These are phyloP conservation scores for Sarcodon sp. DNA, from an alignment of 768 basidiomycete species.

Conservation along the genomic window DNA sequence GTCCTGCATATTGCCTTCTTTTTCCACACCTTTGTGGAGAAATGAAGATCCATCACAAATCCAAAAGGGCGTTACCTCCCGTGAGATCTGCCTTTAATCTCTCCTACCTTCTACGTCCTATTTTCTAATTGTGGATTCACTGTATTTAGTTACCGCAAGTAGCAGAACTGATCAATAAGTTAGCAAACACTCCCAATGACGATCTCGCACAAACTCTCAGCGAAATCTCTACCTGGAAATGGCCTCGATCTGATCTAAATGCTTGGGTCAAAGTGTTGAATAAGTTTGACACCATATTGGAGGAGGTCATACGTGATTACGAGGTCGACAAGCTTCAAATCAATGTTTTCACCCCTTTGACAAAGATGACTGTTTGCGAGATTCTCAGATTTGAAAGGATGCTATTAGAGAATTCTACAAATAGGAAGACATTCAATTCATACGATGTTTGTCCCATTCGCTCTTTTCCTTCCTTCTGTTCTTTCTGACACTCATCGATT, in stretches of 20 bases:
- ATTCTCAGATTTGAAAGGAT: slow-evolving; percentile 84
- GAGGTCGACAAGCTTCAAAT: slow-evolving; percentile 77
- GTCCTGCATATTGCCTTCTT: not conserved
- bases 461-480: slow-evolving; percentile 2
- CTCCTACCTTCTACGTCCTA: slow-evolving; percentile 5
- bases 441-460: slow-evolving; percentile 72
- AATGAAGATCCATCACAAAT: slow-evolving; percentile 85
- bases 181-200: slow-evolving; percentile 54
- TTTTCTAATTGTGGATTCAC: slow-evolving; percentile 6
- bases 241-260: slow-evolving; percentile 94
- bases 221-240: slow-evolving; percentile 75
- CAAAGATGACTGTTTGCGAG: slow-evolving; percentile 65
- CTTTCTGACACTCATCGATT: not conserved
- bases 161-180: slow-evolving; percentile 62
- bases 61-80: slow-evolving; percentile 69
- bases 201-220: slow-evolving; percentile 59
- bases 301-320: slow-evolving; percentile 72
- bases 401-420: slow-evolving; percentile 94
- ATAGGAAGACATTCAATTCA: slow-evolving; percentile 89
- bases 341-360: slow-evolving; percentile 60
- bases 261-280: slow-evolving; percentile 95
- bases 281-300: slow-evolving; percentile 86
- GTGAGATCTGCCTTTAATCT: slow-evolving; percentile 29
- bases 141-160: slow-evolving; percentile 60
- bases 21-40: slow-evolving; percentile 35